Conservation (phyloP, 2,329 filamentous ascomycete species). For the Penicillium polonicum region DNA sequence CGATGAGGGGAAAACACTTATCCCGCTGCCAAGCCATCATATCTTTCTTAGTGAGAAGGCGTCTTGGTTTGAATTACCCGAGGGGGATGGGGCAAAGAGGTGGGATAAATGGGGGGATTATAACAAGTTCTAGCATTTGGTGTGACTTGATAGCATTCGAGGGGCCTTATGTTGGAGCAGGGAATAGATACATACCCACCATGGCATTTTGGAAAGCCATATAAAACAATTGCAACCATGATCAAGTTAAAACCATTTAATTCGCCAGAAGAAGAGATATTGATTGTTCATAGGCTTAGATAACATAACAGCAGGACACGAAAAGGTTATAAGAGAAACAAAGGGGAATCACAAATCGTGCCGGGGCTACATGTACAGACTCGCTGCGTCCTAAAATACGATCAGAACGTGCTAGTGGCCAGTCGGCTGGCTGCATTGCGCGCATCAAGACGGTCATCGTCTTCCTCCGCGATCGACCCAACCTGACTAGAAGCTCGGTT, state of each 20-base stretch:
- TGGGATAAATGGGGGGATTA: constrained; percentile 22
- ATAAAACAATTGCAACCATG: background rate
- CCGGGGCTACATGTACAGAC: constrained; percentile 37
- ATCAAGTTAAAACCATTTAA: background rate
- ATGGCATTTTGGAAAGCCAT: background rate
- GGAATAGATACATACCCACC: background rate
- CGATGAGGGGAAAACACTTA: constrained; percentile 32
- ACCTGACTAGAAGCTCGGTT: constrained; percentile 48
- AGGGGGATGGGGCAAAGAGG: constrained; percentile 34
- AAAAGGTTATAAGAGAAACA: constrained; percentile 17
- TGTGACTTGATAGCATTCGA: background rate
- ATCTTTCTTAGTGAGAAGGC: constrained; percentile 48
- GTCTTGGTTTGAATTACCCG: constrained; percentile 40
- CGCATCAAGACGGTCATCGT: constrained; percentile 91
- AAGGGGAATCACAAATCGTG: constrained; percentile 36
- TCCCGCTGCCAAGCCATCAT: constrained; percentile 35
- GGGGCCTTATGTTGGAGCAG: background rate
- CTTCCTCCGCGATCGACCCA: constrained; percentile 51
- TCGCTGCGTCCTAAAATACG: constrained; percentile 12
- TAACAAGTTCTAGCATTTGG: background rate
- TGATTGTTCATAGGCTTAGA: constrained; percentile 15
- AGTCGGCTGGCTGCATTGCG: constrained; percentile 91
- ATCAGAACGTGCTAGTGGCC: constrained; percentile 87
- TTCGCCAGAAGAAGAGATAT: background rate
- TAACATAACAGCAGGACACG: constrained; percentile 25